Conservation (phyloP, 345 rosid species). For the Ceriops tagal region DNA sequence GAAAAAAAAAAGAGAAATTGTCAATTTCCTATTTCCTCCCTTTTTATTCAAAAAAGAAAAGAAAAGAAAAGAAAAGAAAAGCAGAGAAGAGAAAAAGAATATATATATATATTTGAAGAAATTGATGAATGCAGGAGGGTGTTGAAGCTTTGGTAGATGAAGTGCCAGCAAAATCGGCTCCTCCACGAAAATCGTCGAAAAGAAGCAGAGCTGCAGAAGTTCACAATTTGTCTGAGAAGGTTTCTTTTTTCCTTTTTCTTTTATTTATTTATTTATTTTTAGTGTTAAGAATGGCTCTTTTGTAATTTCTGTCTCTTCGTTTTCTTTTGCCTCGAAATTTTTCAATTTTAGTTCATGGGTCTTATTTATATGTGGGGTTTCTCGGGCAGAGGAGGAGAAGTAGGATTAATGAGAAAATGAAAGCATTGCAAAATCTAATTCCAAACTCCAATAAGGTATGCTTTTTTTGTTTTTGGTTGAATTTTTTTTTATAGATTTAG, state of each 20-base stretch:
- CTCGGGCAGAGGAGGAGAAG: conserved; percentile 82
- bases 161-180: conserved; percentile 40
- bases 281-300: background rate
- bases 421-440: conserved; percentile 84
- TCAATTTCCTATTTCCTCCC: no score
- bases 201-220: conserved; percentile 95
- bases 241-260: conserved; percentile 7
- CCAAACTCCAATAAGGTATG: conserved; percentile 91
- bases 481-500: background rate
- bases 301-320: background rate
- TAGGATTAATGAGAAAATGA: conserved; percentile 97
- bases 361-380: background rate
- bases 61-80: no score
- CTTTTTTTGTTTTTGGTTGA: background rate
- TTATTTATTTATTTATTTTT: background rate
- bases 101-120: background rate
- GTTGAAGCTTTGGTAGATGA: conserved; percentile 60
- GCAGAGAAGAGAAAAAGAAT: no score
- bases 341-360: background rate
- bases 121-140: conserved; percentile 48
- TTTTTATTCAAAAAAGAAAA: no score
- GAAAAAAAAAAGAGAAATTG: background rate
- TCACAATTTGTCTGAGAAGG: conserved; percentile 97
- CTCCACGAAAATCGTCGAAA: conserved; percentile 54
- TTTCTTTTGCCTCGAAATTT: background rate